phyloP scores from a whole-genome alignment of 306 rosid species.

The Vachellia pachyceras region DNA sequence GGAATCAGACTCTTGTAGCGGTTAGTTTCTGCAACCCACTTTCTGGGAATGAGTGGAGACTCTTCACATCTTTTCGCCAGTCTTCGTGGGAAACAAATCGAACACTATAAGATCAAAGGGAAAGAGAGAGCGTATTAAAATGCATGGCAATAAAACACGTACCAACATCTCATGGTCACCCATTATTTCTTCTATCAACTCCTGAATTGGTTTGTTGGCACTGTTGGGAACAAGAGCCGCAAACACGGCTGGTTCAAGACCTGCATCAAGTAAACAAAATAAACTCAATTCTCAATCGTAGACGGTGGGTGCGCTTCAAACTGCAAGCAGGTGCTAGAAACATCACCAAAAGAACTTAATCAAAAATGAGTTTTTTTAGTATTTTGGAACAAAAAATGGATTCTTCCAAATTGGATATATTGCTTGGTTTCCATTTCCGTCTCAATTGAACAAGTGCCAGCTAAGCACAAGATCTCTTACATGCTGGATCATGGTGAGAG shows the following conservation, averaged over 20 bases:
- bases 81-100: constrained; percentile 45
- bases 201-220: constrained; percentile 72
- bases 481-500: not conserved
- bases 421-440: not conserved
- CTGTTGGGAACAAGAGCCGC: constrained; percentile 97
- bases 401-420: not conserved
- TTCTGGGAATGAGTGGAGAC: not conserved
- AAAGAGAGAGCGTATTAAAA: constrained; percentile 9
- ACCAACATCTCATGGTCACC: constrained; percentile 92
- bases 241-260: constrained; percentile 82
- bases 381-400: not conserved
- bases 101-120: constrained; percentile 6
- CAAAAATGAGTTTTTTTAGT: not conserved
- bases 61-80: constrained; percentile 45
- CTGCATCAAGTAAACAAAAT: constrained; percentile 45
- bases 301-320: not conserved
- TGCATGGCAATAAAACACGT: constrained; percentile 27
- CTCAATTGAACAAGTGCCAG: not conserved
- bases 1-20: not conserved
- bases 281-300: not conserved
- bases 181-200: constrained; percentile 78
- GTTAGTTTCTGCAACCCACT: constrained; percentile 1
- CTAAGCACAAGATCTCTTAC: not conserved
- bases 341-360: not conserved
- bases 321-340: not conserved